Base-by-base conservation (phyloP, 2,329 filamentous ascomycete species). In the Trichoderma brevicompactum region DNA sequence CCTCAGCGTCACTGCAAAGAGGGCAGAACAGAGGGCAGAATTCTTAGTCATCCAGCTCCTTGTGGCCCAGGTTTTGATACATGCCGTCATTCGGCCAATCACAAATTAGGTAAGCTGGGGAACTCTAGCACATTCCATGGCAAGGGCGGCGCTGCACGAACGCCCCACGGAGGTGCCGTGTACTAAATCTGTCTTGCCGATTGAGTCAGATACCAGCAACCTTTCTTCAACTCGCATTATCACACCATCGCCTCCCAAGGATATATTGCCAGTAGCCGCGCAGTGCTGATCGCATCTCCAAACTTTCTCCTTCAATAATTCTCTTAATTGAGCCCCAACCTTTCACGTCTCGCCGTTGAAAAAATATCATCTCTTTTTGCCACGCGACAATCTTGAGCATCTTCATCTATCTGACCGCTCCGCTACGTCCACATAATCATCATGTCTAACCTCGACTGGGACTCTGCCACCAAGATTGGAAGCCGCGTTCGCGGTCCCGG, bases 401-500 rank as follows among this genome's bases (percentile, higher is more conserved):
- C 72, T 85, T 17, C 1, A 38, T 40, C 12, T 13, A 53, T 63
- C 17, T 63, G 60, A 63, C 60, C 60, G 60, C 60, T 63, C 34
- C 28, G 32, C 28, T 17, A 53, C 49, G n/a, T 28, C 38, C 40
- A 52, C 23, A 53, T 36, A 17, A 53, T 87, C 88, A 88, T 74
- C 60, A 87, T 90, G 86, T 78, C 80, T 55, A 48, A 46, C 74
- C 32, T 36, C 72, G 79, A 96, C 75, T 98, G 94, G 94, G 91
- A 97, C 74, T 79, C 82, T 72, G 88, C 91, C 72, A 96, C 93
- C 81, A 96, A 95, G 86, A 98, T 99, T 76, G 95, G 95, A 75
- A 92, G 88, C 87, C 94, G 91, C 81, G 86, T 86, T 75, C 88
- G 88, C 74, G 86, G 87, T 70, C 85, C 88, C 71, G 90, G 89